These are phyloP conservation scores for Candida insectalens DNA, from an alignment of 805 yeast species.

Conservation along the genomic window DNA sequence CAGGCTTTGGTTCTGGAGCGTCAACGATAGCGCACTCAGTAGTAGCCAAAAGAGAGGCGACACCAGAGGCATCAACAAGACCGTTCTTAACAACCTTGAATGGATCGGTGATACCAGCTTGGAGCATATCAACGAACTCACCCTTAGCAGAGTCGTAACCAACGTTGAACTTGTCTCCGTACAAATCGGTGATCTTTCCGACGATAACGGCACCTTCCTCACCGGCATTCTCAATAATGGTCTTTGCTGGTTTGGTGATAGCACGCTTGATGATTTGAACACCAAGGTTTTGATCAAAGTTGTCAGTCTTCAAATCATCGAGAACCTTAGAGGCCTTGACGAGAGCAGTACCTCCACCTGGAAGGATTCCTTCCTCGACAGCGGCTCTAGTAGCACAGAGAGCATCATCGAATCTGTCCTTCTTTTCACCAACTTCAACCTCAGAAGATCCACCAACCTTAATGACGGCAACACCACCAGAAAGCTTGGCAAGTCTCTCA, in stretches of 20 bases:
- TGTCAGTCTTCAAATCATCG: constrained; percentile 60
- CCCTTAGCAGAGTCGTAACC: constrained; percentile 94
- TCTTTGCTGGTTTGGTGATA: constrained; percentile 89
- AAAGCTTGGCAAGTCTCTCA: constrained; percentile 93
- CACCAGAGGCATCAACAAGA: constrained; percentile 93
- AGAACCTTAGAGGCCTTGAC: constrained; percentile 80
- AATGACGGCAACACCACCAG: constrained; percentile 97
- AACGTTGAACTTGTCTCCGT: constrained; percentile 64
- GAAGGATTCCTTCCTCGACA: constrained; percentile 95
- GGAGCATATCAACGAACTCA: constrained; percentile 90
- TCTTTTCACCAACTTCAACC: constrained; percentile 98
- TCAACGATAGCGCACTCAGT: constrained; percentile 98
- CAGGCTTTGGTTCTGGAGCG: constrained; percentile 72
- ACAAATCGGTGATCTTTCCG: constrained; percentile 64
- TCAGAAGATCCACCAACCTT: constrained; percentile 97
- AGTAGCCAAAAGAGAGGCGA: constrained; percentile 92
- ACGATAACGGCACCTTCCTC: constrained; percentile 96
- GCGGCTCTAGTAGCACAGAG: constrained; percentile 98
- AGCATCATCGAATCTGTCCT: constrained; percentile 98
- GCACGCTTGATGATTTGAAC: constrained; percentile 89
- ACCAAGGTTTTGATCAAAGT: constrained; percentile 96
- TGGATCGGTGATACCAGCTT: constrained; percentile 96
- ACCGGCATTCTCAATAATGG: constrained; percentile 94
- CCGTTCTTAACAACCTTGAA: constrained; percentile 97
- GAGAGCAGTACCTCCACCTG: constrained; percentile 99